phyloP scores from a whole-genome alignment of 257 asterid genomes.

The Plantago major region DNA sequence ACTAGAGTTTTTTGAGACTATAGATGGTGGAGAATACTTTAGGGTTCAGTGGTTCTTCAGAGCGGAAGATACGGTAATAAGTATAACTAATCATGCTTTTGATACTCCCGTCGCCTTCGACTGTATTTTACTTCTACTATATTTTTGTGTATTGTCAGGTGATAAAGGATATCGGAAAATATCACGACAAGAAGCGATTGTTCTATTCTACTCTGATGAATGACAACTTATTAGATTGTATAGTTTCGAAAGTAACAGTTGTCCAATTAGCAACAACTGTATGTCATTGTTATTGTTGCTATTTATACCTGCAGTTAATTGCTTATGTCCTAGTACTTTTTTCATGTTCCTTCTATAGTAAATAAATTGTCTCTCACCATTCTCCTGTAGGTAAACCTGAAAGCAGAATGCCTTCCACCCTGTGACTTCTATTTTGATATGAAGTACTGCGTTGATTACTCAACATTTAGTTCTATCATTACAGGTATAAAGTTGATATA shows the following conservation, averaged over 20 bases:
- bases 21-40: slow-evolving; percentile 70
- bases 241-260: slow-evolving; percentile 54
- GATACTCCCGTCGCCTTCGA: neutral
- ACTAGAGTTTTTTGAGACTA: slow-evolving; percentile 77
- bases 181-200: slow-evolving; percentile 69
- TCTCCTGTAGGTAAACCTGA: slow-evolving; percentile 39
- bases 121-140: slow-evolving; percentile 4
- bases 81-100: no score
- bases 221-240: slow-evolving; percentile 79
- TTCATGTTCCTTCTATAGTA: neutral
- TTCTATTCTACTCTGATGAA: slow-evolving; percentile 71
- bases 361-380: slow-evolving; percentile 7
- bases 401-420: slow-evolving; percentile 27
- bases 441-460: slow-evolving; percentile 85
- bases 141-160: slow-evolving; percentile 41
- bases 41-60: slow-evolving; percentile 93
- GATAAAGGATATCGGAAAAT: slow-evolving; percentile 51
- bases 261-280: slow-evolving; percentile 21
- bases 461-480: slow-evolving; percentile 57
- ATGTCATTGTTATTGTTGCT: slow-evolving; percentile 20
- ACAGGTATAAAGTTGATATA: slow-evolving; percentile 40
- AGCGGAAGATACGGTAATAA: slow-evolving; percentile 73
- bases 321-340: neutral
- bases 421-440: slow-evolving; percentile 73
- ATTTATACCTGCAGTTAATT: neutral